phyloP scores from a whole-genome alignment of 495 filamentous ascomycete species.

The Parmelia sp. region DNA sequence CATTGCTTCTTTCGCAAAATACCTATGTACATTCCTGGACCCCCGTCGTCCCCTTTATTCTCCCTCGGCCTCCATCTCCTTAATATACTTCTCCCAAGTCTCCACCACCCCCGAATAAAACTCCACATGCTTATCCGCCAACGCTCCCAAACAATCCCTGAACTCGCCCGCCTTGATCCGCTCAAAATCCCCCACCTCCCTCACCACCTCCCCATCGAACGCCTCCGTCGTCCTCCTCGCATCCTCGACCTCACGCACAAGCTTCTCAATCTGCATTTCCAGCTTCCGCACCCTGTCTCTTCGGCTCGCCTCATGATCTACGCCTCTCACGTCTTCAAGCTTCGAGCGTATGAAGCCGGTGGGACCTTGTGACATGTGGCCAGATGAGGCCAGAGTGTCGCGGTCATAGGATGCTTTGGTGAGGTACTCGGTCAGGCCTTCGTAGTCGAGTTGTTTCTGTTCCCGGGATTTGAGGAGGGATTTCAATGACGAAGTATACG shows the following conservation, averaged over 20 bases:
- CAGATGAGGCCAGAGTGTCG: conserved; percentile 68
- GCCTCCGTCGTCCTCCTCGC: conserved; percentile 75
- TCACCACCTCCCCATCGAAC: conserved; percentile 91
- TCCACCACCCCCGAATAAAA: conserved; percentile 76
- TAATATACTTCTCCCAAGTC: conserved; percentile 84
- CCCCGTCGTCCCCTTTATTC: conserved; percentile 11
- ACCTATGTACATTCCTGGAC: background rate
- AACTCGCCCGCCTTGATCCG: conserved; percentile 93
- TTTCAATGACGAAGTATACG: conserved; percentile 79
- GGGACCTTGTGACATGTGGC: conserved; percentile 55
- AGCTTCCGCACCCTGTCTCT: conserved; percentile 81
- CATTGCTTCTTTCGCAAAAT: background rate
- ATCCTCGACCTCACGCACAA: conserved; percentile 80
- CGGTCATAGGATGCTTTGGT: conserved; percentile 83
- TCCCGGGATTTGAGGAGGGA: conserved; percentile 85
- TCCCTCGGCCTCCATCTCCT: conserved; percentile 74
- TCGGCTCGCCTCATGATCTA: conserved; percentile 88
- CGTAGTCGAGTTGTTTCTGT: conserved; percentile 96
- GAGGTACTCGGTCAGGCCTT: conserved; percentile 91
- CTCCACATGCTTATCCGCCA: conserved; percentile 79
- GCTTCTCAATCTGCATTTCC: conserved; percentile 82
- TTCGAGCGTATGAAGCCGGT: conserved; percentile 90
- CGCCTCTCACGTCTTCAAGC: conserved; percentile 92
- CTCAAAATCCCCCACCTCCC: conserved; percentile 89
- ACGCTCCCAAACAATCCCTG: conserved; percentile 70